These are phyloP conservation scores for Phlebopus sp. DNA, from an alignment of 1,284 basidiomycete species.

Conservation along the genomic window DNA sequence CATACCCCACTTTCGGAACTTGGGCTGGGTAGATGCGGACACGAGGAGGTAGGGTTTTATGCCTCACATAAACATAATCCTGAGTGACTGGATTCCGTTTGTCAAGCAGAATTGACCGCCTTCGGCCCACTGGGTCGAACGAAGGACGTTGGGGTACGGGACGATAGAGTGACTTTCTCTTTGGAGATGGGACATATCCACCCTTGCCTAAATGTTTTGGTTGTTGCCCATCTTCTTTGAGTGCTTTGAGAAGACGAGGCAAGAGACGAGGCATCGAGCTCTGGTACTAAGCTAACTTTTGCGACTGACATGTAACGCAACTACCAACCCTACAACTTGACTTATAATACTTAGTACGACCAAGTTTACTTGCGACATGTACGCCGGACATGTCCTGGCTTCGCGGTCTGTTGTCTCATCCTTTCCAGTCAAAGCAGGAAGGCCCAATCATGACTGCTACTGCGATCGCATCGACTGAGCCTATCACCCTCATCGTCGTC, in stretches of 20 bases:
- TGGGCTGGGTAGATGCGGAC: slow-evolving; percentile 30
- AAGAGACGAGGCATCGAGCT: slow-evolving; percentile 65
- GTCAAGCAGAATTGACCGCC: slow-evolving; percentile 56
- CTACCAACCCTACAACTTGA: too few species aligned
- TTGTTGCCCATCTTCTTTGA: slow-evolving; percentile 28
- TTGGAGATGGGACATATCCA: slow-evolving; percentile 11
- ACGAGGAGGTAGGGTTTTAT: slow-evolving; percentile 57
- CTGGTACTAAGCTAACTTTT: slow-evolving; percentile 1
- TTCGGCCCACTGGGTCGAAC: slow-evolving; percentile 41
- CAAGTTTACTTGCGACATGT: too few species aligned
- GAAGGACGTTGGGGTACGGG: slow-evolving; percentile 39
- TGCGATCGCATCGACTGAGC: slow-evolving; percentile 21
- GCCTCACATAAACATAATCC: slow-evolving; percentile 44
- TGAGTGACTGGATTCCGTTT: slow-evolving; percentile 50
- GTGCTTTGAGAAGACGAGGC: slow-evolving; percentile 51
- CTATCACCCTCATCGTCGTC: slow-evolving; percentile 54
- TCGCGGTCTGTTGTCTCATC: slow-evolving; percentile 34
- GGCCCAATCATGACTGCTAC: slow-evolving; percentile 15
- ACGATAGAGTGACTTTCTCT: slow-evolving; percentile 37
- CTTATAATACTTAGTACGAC: too few species aligned
- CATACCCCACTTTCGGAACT: slow-evolving; percentile 25
- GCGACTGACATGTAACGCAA: background rate
- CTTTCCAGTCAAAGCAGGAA: slow-evolving; percentile 26
- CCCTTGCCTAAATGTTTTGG: slow-evolving; percentile 12
- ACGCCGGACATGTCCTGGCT: slow-evolving; percentile 23